Evolutionary conservation across 495 filamentous ascomycete genomes (phyloP), one percentile per base, ranked within the genome.

Genomic region (Xylona heveae): DNA sequence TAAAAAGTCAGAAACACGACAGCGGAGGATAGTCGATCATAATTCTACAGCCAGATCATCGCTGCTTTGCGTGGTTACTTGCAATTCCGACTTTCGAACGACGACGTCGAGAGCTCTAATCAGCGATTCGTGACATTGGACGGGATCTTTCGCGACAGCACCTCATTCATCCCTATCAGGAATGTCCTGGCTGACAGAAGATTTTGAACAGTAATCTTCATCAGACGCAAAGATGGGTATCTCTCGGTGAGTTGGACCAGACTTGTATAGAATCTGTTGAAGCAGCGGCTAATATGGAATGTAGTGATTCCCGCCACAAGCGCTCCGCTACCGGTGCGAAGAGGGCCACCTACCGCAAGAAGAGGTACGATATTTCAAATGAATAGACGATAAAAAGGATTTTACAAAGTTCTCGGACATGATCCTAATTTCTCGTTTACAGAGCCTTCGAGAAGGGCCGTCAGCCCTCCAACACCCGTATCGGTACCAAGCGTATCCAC

Each of bases 391-490:
- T n/a, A n/a, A n/a, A n/a, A n/a, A n/a, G n/a, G n/a, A n/a, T n/a
- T n/a, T n/a, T n/a, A n/a, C n/a, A n/a, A n/a, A n/a, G n/a, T n/a
- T n/a, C n/a, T n/a, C n/a, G n/a, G n/a, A n/a, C n/a, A 25, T 25
- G 12, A 7, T 30, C 6, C n/a, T 7, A 30, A 7, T 15, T n/a
- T 15, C 28, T 7, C 28, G 17, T n/a, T n/a, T n/a, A n/a, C n/a
- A n/a, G 88, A 72, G 90, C 84, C 56, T 99, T 95, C 74, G 90
- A 99, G 73, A 81, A 83, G 58, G 88, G 90, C 61, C 88, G 88
- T 56, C 88, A 99, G 70, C 76, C 85, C 50, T 79, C 88, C 63
- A 92, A 88, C 71, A 99, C 88, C 58, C 79, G 88, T 73, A 94
- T 99, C 61, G 88, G 90, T 48, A 51, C 73, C 51, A 99, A 95